Evolutionary conservation across 2,329 filamentous ascomycete genomes (phyloP), one percentile per base, ranked within the genome.

Genomic region (Cercospora sp.): DNA sequence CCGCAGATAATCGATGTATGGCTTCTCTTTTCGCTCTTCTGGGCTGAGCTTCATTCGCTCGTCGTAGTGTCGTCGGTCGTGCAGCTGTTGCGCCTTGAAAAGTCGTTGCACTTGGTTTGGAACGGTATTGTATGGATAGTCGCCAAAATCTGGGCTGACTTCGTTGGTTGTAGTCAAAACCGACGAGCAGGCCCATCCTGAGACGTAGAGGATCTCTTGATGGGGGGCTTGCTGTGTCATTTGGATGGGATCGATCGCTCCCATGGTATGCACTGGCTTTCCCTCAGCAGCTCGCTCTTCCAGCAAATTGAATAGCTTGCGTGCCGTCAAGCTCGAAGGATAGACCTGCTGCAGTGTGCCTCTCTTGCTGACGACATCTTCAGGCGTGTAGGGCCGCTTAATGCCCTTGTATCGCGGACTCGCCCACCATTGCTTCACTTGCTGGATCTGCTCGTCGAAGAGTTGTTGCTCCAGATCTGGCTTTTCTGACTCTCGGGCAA

Each of bases 61-160:
- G 79, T 97, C 93, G 90, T 92, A 98, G 77, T 97, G 92, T 81
- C 96, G 97, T 73, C 95, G 90, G 80, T 99, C 95, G 79, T 99
- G 95, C 84, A 98, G 89, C 72, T 93, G 93, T 81, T 99, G 95
- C 3, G 95, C 95, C 82, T 98, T 98, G 83, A 96, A 93, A 62
- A 99, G 83, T 71, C 95, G 89, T 83, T 99, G 93, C 3, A 99
- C 95, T 80, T 98, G 95, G 81, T 98, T 98, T 8, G 95, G 95
- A 4, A 99, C 95, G 0, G 95, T 99, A 79, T 98, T 98, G 83
- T 99, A 99, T 0, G 95, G 95, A 79, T 99, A 99, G 81, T 99
- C 95, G 76, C 95, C 95, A 82, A 98, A 97, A 79, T 99, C 95
- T 53, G 95, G 92, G 0, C 93, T 97, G 30, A 99, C 95, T 80